Evolutionary conservation across 2,329 filamentous ascomycete genomes (phyloP).

Genomic region (Ascochyta viciae-villosae): DNA sequence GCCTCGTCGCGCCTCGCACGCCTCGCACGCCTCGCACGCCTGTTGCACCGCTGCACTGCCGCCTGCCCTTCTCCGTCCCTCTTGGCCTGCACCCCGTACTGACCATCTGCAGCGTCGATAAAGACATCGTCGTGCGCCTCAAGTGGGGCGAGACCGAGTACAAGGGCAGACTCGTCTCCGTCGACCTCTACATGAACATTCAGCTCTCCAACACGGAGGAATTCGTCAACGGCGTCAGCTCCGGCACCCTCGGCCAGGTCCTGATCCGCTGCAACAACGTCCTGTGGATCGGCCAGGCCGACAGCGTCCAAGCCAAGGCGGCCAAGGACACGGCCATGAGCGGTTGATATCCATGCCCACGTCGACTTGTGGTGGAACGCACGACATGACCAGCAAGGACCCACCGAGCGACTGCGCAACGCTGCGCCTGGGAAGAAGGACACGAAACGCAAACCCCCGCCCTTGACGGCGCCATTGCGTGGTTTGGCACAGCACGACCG

Average conservation of each 20-base stretch:
- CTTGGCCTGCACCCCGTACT: slow-evolving; percentile 4
- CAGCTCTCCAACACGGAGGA: slow-evolving; percentile 91
- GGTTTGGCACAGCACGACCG: slow-evolving; percentile 7
- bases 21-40: no score
- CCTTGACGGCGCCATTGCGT: slow-evolving; percentile 1
- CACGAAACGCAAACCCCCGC: slow-evolving; percentile 6
- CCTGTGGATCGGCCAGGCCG: slow-evolving; percentile 78
- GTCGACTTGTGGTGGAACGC: not conserved
- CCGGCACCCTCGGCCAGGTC: slow-evolving; percentile 85
- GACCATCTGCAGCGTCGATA: slow-evolving; percentile 71
- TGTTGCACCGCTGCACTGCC: no score
- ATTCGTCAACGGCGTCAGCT: slow-evolving; percentile 86
- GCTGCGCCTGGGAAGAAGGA: slow-evolving; percentile 2
- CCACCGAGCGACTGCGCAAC: not conserved
- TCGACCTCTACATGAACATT: slow-evolving; percentile 99
- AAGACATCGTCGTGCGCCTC: slow-evolving; percentile 87
- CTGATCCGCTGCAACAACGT: slow-evolving; percentile 98
- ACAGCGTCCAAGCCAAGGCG: slow-evolving; percentile 54
- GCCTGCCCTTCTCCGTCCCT: no score
- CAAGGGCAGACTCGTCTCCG: slow-evolving; percentile 88
- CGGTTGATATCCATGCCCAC: slow-evolving; percentile 37
- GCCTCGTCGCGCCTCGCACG: not conserved
- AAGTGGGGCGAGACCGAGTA: slow-evolving; percentile 99
- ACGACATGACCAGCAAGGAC: not conserved
- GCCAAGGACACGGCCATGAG: slow-evolving; percentile 51